phyloP scores from a whole-genome alignment of 2,329 filamentous ascomycete genomes.

The Ophiocordyceps sinensis region DNA sequence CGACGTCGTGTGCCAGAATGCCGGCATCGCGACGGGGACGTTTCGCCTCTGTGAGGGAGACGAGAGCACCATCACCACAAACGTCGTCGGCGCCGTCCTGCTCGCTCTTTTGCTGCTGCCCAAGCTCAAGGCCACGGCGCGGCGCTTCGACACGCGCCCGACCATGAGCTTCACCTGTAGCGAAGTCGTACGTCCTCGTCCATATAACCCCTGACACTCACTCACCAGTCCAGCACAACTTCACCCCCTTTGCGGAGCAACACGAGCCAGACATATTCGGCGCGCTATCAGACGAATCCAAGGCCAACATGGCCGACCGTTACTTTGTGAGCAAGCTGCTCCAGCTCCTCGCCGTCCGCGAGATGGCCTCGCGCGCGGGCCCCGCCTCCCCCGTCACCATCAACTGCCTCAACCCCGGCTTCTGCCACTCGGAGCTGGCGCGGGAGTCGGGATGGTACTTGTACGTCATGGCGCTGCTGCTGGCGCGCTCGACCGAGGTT shows the following conservation, averaged over 20 bases:
- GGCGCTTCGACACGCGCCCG: conserved; percentile 7
- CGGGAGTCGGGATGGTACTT: conserved; percentile 16
- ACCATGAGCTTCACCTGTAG: conserved; percentile 13
- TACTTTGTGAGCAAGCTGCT: conserved; percentile 19
- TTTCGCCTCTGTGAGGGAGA: conserved; percentile 24
- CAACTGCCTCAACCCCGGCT: conserved; percentile 37
- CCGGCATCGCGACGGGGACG: conserved; percentile 20
- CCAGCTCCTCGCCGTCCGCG: conserved; percentile 12
- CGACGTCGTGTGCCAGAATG: conserved; percentile 28
- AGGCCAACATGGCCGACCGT: conserved; percentile 2
- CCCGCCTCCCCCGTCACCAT: conserved; percentile 22
- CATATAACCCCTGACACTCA: no score
- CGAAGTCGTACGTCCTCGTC: conserved; percentile 10
- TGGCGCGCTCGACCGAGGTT: conserved; percentile 29
- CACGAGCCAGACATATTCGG: no score
- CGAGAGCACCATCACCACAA: conserved; percentile 35
- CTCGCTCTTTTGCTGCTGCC: conserved; percentile 34
- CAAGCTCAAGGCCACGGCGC: conserved; percentile 27
- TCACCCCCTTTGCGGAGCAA: no score
- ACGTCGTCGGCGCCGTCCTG: conserved; percentile 37
- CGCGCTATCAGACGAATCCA: conserved; percentile 7
- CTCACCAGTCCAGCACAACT: no score
- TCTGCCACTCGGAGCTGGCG: conserved; percentile 31
- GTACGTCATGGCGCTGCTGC: conserved; percentile 11
- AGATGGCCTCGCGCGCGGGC: conserved; percentile 6